These are phyloP conservation scores for Strobilomyces dryophilus DNA, from an alignment of 768 basidiomycete species.

Conservation along the genomic window DNA sequence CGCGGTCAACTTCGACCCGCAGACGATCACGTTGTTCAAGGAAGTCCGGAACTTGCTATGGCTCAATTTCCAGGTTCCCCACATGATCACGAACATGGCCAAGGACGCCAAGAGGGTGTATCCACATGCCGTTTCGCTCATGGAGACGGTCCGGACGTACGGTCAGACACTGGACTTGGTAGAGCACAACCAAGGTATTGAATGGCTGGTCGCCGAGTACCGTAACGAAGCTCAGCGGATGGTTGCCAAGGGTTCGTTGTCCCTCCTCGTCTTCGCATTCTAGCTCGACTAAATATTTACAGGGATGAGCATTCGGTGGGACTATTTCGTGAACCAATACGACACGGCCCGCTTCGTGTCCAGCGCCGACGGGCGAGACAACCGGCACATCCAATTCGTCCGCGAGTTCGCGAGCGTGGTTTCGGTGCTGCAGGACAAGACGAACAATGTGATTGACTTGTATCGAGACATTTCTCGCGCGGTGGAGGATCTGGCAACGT, in stretches of 20 bases:
- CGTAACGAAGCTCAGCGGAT: slow-evolving; percentile 91
- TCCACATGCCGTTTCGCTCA: slow-evolving; percentile 94
- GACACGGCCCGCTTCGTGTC: slow-evolving; percentile 76
- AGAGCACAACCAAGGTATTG: slow-evolving; percentile 85
- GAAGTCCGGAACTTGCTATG: slow-evolving; percentile 94
- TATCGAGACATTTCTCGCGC: slow-evolving; percentile 81
- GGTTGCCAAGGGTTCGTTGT: slow-evolving; percentile 73
- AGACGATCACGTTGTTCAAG: slow-evolving; percentile 98
- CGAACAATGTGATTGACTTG: slow-evolving; percentile 88
- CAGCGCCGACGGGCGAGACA: slow-evolving; percentile 73
- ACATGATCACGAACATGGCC: slow-evolving; percentile 92
- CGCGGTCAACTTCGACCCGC: slow-evolving; percentile 96
- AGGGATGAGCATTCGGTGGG: slow-evolving; percentile 98
- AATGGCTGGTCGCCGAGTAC: slow-evolving; percentile 93
- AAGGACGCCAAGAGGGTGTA: slow-evolving; percentile 99
- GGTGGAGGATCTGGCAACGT: slow-evolving; percentile 84
- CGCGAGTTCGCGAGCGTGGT: slow-evolving; percentile 93
- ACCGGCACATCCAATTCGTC: slow-evolving; percentile 89
- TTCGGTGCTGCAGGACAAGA: slow-evolving; percentile 94
- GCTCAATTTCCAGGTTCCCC: slow-evolving; percentile 94
- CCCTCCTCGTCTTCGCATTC: not conserved
- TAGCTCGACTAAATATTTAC: not conserved
- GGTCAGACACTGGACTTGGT: slow-evolving; percentile 92
- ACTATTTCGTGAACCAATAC: slow-evolving; percentile 93
- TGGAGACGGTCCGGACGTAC: slow-evolving; percentile 99